Base-by-base conservation (phyloP, 2,329 filamentous ascomycete species). In the Lachnellula suecica region DNA sequence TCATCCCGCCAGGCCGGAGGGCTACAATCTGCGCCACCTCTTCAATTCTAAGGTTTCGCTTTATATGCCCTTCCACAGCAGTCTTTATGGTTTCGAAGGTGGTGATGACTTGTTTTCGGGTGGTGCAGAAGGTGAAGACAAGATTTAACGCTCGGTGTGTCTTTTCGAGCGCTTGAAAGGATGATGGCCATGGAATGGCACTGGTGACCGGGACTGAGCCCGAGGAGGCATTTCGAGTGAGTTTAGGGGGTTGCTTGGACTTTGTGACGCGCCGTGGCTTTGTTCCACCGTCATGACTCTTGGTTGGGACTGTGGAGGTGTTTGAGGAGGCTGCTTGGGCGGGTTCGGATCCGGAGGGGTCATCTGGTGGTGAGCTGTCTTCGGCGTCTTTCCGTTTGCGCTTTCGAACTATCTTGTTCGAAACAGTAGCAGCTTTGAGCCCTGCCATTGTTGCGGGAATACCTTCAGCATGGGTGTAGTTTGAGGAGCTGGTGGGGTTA, bases 51-150 rank as follows among this genome's bases (percentile, higher is more conserved):
- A 99, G 71, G 17, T 84, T 75, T 22, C 82, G 79, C 62, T 88
- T 86, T 54, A 85, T 91, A 66, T 97, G 91, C 0, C 82, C 82
- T 69, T 97, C 91, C 1, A 97, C 93, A 0, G 93, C 83, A 8
- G 84, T 81, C 61, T 86, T 91, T 43, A 99, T 88, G 5, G 88
- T 96, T 15, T 94, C 88, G 60, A 97, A 91, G 0, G 93, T 97
- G 0, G 94, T 97, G 1, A 89, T 85, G 24, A 97, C 79, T 63
- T 97, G 89, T 67, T 96, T 97, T 42, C 94, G 85, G 1, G 93
- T 93, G 67, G 86, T 94, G 73, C 91, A 96, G 67, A 99, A 97
- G 0, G 94, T 97, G 63, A 91, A 96, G 1, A 97, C 91, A 2
- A 97, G 74, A 63, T 96, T 99, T 54, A 99, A 73, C 1, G 94